phyloP scores from a whole-genome alignment of 805 yeast genomes.

The Candida vaughaniae region DNA sequence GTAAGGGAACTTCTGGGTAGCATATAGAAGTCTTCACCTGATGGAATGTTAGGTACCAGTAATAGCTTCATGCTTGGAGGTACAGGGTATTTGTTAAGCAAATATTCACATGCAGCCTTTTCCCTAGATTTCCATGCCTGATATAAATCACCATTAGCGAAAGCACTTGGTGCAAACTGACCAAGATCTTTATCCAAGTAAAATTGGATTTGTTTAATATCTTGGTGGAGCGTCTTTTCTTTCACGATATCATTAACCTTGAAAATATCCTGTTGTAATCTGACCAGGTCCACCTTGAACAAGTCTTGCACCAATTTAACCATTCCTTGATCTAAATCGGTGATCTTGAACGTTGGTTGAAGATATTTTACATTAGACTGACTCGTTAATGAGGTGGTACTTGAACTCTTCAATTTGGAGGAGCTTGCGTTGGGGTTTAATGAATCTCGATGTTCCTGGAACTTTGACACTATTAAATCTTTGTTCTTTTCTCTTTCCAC shows the following conservation, averaged over 20 bases:
- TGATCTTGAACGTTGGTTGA: slow-evolving; percentile 51
- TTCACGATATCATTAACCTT: slow-evolving; percentile 39
- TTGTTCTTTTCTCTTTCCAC: slow-evolving; percentile 37
- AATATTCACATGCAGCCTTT: slow-evolving; percentile 18
- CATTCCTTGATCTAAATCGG: slow-evolving; percentile 54
- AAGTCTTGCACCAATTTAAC: slow-evolving; percentile 42
- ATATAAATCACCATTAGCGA: slow-evolving; percentile 22
- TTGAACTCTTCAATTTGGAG: neutral
- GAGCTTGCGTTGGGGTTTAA: slow-evolving; percentile 23
- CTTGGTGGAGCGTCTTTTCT: slow-evolving; percentile 39
- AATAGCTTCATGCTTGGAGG: slow-evolving; percentile 32
- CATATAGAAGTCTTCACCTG: slow-evolving; percentile 37
- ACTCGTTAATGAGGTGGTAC: slow-evolving; percentile 2
- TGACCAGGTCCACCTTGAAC: slow-evolving; percentile 48
- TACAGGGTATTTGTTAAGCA: slow-evolving; percentile 29
- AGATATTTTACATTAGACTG: slow-evolving; percentile 20
- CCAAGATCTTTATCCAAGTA: slow-evolving; percentile 39
- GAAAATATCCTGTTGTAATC: slow-evolving; percentile 55
- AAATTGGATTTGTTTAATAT: slow-evolving; percentile 31
- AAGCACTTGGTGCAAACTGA: slow-evolving; percentile 32
- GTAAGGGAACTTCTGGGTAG: slow-evolving; percentile 34
- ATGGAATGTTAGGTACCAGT: slow-evolving; percentile 30
- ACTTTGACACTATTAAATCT: slow-evolving; percentile 41
- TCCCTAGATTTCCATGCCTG: slow-evolving; percentile 35
- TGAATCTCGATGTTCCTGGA: slow-evolving; percentile 41